Conservation (phyloP, 176 grass and related monocot species). For the Raddia distichophylla region DNA sequence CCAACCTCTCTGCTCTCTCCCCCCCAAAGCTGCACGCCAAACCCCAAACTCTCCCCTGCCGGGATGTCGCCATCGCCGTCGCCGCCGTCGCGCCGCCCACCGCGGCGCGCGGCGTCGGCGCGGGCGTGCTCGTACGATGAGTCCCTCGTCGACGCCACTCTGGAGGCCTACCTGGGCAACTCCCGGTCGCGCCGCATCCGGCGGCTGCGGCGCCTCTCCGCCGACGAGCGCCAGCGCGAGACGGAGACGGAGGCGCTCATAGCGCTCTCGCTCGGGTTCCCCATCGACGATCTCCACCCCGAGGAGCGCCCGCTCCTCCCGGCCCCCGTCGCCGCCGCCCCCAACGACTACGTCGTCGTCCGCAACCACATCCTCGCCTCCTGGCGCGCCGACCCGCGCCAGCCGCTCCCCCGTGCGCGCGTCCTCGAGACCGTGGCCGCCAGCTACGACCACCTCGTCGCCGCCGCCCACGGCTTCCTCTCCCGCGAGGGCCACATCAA, state of each 20-base stretch:
- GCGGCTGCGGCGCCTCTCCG: conserved; percentile 57
- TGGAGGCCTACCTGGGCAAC: conserved; percentile 66
- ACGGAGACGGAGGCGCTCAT: conserved; percentile 95
- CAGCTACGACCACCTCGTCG: conserved; percentile 75
- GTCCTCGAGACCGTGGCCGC: conserved; percentile 71
- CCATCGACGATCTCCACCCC: conserved; percentile 72
- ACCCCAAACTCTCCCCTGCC: not conserved
- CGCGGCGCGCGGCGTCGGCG: conserved; percentile 38
- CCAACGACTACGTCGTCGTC: conserved; percentile 91
- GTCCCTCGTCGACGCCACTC: conserved; percentile 61
- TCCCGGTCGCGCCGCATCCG: conserved; percentile 45
- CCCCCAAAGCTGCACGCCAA: not conserved
- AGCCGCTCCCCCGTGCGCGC: conserved; percentile 58
- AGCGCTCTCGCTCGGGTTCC: conserved; percentile 77
- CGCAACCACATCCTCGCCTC: conserved; percentile 93
- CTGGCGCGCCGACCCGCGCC: conserved; percentile 78
- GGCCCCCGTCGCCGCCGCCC: conserved; percentile 34
- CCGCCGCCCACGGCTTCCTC: conserved; percentile 73
- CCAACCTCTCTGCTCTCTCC: not conserved
- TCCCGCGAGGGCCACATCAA: conserved; percentile 82
- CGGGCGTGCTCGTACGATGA: conserved; percentile 74
- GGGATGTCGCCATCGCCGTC: conserved; percentile 32
- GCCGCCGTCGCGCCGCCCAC: conserved; percentile 31
- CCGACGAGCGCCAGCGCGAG: conserved; percentile 74
- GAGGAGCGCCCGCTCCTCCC: conserved; percentile 55